Evolutionary conservation across 192 early-diverging fungal species (phyloP).

Genomic region (Allomyces javanicus): DNA sequence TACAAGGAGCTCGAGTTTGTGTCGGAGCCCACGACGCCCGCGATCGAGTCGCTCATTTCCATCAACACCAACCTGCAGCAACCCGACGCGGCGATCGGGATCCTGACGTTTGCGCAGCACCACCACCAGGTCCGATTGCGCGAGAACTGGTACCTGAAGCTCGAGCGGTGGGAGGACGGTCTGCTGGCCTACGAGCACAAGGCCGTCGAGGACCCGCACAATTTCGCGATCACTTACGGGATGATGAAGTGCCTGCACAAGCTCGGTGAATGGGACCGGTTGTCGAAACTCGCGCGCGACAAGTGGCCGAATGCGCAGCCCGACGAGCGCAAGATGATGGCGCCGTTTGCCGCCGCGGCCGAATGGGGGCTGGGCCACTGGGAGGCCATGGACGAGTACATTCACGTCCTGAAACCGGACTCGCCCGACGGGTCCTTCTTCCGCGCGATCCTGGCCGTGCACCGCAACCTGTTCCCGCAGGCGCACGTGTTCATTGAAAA

Average conservation of each 20-base stretch:
- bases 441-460: slow-evolving; percentile 61
- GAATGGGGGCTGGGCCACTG: slow-evolving; percentile 79
- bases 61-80: slow-evolving; percentile 90
- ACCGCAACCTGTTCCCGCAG: slow-evolving; percentile 52
- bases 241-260: slow-evolving; percentile 84
- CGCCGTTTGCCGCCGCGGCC: slow-evolving; percentile 74
- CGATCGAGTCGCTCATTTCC: slow-evolving; percentile 74
- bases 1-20: slow-evolving; percentile 93
- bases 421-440: slow-evolving; percentile 69
- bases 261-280: slow-evolving; percentile 77
- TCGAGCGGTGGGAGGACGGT: slow-evolving; percentile 87
- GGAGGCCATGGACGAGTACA: slow-evolving; percentile 79
- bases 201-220: slow-evolving; percentile 55
- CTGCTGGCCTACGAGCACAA: slow-evolving; percentile 60
- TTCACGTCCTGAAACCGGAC: slow-evolving; percentile 53
- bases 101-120: slow-evolving; percentile 72
- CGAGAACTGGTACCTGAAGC: slow-evolving; percentile 81
- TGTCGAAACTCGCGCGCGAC: slow-evolving; percentile 58
- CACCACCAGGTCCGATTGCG: slow-evolving; percentile 50
- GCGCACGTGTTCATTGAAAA: slow-evolving; percentile 56
- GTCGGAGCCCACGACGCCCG: slow-evolving; percentile 55
- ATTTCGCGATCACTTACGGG: slow-evolving; percentile 54
- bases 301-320: slow-evolving; percentile 41
- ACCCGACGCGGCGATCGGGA: slow-evolving; percentile 89
- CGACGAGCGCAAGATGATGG: slow-evolving; percentile 51